Percentiles rank a stretch among this genome's conserved stretches.
Conservation (phyloP, 345 rosid species). For the Fremontodendron californicum region DNA sequence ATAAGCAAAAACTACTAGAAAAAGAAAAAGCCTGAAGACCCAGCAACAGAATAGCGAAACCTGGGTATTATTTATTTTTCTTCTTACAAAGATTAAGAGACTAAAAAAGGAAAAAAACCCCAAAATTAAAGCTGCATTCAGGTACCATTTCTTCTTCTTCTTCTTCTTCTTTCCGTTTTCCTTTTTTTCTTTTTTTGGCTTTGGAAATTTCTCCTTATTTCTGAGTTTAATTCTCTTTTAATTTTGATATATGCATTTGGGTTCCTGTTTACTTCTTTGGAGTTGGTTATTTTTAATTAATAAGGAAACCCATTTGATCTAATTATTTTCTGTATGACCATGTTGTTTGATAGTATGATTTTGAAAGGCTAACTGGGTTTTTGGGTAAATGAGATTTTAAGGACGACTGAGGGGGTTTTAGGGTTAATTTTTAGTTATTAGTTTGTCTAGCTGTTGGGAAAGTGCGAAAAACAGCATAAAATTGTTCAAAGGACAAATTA, state of each 20-base stretch:
- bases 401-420: not conserved
- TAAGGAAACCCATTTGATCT: conserved; percentile 14
- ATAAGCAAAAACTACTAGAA: not conserved
- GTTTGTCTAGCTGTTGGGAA: not conserved
- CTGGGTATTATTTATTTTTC: not conserved
- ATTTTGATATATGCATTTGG: not conserved
- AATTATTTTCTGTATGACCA: not conserved
- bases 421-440: not conserved
- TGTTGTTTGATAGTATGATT: not conserved
- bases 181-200: not conserved
- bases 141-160: not conserved
- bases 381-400: not conserved
- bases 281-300: not conserved
- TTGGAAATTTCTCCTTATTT: conserved; percentile 1
- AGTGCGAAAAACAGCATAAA: not conserved
- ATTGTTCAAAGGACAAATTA: not conserved
- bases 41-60: conserved; percentile 7
- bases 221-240: not conserved
- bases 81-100: not conserved
- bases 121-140: conserved; percentile 8
- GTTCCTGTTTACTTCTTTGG: conserved; percentile 1
- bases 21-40: not conserved
- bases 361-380: not conserved
- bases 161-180: not conserved
- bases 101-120: not conserved